Percentiles rank a stretch among this genome's conserved stretches.
Conservation (phyloP, 495 filamentous ascomycete species). For the Daldinia loculata region DNA sequence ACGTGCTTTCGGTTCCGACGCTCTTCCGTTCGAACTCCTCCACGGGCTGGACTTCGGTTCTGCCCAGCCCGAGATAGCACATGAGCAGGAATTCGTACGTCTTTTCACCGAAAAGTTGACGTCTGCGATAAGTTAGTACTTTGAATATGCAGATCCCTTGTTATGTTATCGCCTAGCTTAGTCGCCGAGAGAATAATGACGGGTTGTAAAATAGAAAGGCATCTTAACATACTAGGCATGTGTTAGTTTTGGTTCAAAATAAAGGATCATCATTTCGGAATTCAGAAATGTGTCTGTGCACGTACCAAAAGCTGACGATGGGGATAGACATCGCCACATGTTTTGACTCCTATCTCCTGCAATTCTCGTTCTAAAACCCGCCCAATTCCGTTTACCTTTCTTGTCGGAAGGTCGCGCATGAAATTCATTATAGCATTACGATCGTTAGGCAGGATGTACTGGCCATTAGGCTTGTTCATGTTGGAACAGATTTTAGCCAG, state of each 20-base stretch:
- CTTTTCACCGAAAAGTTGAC: slow-evolving; percentile 88
- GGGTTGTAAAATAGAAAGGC: neutral
- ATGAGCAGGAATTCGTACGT: slow-evolving; percentile 84
- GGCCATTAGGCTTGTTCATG: slow-evolving; percentile 95
- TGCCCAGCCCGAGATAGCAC: slow-evolving; percentile 85
- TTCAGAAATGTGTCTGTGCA: slow-evolving; percentile 1
- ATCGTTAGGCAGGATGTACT: slow-evolving; percentile 77
- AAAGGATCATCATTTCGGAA: slow-evolving; percentile 23
- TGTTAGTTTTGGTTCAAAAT: slow-evolving; percentile 9
- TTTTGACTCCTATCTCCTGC: slow-evolving; percentile 84
- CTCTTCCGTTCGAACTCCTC: slow-evolving; percentile 93
- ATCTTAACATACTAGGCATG: slow-evolving; percentile 24
- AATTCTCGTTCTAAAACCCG: slow-evolving; percentile 95
- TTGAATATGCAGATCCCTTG: neutral
- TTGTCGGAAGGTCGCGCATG: slow-evolving; percentile 80
- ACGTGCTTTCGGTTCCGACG: slow-evolving; percentile 93
- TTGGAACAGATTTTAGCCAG: slow-evolving; percentile 96
- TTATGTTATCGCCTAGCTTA: too few species aligned
- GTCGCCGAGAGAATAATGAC: too few species aligned
- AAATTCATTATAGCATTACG: slow-evolving; percentile 80
- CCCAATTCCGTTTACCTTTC: slow-evolving; percentile 94
- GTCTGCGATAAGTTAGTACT: slow-evolving; percentile 25
- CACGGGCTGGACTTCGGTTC: slow-evolving; percentile 86
- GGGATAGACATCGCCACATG: slow-evolving; percentile 86
- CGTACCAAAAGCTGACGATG: slow-evolving; percentile 71